These are phyloP conservation scores for Candida oleophila DNA, from an alignment of 805 yeast species.

Conservation along the genomic window DNA sequence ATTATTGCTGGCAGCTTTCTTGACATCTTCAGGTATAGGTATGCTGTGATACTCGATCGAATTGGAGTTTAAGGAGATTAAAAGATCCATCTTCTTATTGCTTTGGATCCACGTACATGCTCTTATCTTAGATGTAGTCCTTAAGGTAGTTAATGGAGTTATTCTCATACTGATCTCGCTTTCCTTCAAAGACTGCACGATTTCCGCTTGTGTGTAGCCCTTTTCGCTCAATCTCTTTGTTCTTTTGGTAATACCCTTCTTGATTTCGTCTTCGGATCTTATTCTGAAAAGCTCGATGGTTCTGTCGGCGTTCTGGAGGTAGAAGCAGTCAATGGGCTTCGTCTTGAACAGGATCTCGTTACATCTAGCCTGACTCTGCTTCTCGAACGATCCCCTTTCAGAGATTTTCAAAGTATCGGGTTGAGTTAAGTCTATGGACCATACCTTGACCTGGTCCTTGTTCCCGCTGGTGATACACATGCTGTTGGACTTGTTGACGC, in stretches of 20 bases:
- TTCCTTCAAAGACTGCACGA: slow-evolving; percentile 41
- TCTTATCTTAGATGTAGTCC: slow-evolving; percentile 63
- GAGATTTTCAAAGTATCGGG: slow-evolving; percentile 48
- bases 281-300: slow-evolving; percentile 78
- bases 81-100: slow-evolving; percentile 49
- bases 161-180: slow-evolving; percentile 56
- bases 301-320: slow-evolving; percentile 76
- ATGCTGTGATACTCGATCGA: slow-evolving; percentile 68
- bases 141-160: slow-evolving; percentile 66
- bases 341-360: slow-evolving; percentile 53
- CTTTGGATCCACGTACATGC: slow-evolving; percentile 62
- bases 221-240: slow-evolving; percentile 75
- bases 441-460: slow-evolving; percentile 79
- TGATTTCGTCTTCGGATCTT: slow-evolving; percentile 72
- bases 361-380: slow-evolving; percentile 75
- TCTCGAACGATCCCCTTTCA: slow-evolving; percentile 67
- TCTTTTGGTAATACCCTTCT: slow-evolving; percentile 74
- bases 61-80: slow-evolving; percentile 70
- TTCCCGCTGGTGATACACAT: slow-evolving; percentile 71
- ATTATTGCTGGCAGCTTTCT: slow-evolving; percentile 46
- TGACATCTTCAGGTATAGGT: slow-evolving; percentile 51
- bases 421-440: slow-evolving; percentile 63
- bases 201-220: slow-evolving; percentile 59
- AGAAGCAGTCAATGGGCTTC: slow-evolving; percentile 50
- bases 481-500: slow-evolving; percentile 39